These are phyloP conservation scores for Alternaria postmessia DNA, from an alignment of 2,329 filamentous ascomycete species.

Conservation along the genomic window DNA sequence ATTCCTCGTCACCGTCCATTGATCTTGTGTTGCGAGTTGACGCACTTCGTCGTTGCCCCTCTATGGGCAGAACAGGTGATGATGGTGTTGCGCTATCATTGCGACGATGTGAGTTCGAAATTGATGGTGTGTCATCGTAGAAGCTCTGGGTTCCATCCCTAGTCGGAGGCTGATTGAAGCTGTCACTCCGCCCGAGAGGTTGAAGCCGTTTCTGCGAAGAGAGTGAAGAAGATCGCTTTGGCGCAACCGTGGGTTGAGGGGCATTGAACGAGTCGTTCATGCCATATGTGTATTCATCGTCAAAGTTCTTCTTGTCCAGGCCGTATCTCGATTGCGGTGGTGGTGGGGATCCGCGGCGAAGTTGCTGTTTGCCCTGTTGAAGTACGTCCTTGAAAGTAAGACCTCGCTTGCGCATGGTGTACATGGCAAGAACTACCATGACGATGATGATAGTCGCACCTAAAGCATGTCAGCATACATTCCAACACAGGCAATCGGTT, in stretches of 20 bases:
- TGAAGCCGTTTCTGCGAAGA: constrained; percentile 42
- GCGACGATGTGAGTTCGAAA: constrained; percentile 40
- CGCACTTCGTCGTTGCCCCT: constrained; percentile 35
- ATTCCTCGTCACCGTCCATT: constrained; percentile 31
- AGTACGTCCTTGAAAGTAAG: constrained; percentile 42
- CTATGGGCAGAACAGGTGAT: constrained; percentile 41
- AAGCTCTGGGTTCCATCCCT: constrained; percentile 32
- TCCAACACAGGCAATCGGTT: neutral
- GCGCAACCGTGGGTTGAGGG: constrained; percentile 31
- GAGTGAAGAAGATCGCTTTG: constrained; percentile 38
- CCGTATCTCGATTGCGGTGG: constrained; percentile 30
- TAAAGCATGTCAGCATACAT: constrained; percentile 28
- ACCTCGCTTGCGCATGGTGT: constrained; percentile 51
- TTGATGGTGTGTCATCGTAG: constrained; percentile 34
- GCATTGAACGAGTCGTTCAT: constrained; percentile 35
- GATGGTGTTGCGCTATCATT: constrained; percentile 43
- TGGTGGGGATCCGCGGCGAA: constrained; percentile 33
- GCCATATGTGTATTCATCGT: constrained; percentile 34
- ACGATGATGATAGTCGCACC: constrained; percentile 51
- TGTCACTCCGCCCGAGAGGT: constrained; percentile 39
- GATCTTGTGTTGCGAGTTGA: constrained; percentile 47
- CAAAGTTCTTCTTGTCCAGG: constrained; percentile 39
- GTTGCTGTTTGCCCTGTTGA: constrained; percentile 33
- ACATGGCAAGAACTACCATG: constrained; percentile 46
- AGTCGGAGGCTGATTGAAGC: constrained; percentile 33